Conservation (phyloP, 2,329 filamentous ascomycete species). For the Scytalidium lignicola region DNA sequence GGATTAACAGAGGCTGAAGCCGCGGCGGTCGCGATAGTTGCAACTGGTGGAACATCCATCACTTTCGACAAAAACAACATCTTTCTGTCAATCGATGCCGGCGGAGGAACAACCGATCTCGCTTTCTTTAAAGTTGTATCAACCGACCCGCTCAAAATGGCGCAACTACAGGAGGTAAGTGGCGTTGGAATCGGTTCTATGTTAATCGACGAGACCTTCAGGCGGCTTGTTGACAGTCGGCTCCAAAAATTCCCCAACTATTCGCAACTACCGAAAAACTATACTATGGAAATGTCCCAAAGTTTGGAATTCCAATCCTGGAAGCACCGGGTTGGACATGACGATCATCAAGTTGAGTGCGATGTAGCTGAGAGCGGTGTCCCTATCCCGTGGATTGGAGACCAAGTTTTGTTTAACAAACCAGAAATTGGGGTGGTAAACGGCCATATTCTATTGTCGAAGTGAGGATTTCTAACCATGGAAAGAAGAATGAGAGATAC, state of each 20-base stretch:
- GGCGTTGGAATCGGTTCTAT: slow-evolving; percentile 4
- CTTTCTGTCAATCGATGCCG: slow-evolving; percentile 3
- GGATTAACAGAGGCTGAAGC: slow-evolving; percentile 5
- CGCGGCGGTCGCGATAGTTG: slow-evolving; percentile 2
- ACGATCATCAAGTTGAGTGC: slow-evolving; percentile 1
- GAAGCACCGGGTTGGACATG: neutral
- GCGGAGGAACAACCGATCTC: slow-evolving; percentile 8
- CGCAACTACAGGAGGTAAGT: neutral
- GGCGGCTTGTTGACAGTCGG: neutral
- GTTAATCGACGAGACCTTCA: slow-evolving; percentile 4
- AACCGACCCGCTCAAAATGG: neutral
- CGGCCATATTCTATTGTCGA: slow-evolving; percentile 4
- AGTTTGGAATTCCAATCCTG: no score
- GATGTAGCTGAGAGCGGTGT: neutral
- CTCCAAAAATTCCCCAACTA: neutral
- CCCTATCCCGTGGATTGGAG: neutral
- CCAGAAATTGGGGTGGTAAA: neutral
- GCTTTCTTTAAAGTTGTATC: slow-evolving; percentile 1
- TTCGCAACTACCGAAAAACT: no score
- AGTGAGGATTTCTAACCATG: neutral
- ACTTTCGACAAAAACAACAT: neutral
- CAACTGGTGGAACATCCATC: neutral
- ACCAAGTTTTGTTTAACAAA: neutral
- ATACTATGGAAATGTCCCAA: no score
- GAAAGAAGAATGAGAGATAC: no score